Evolutionary conservation across 805 yeast species (phyloP).

Genomic region (Suhomyces prunicola): DNA sequence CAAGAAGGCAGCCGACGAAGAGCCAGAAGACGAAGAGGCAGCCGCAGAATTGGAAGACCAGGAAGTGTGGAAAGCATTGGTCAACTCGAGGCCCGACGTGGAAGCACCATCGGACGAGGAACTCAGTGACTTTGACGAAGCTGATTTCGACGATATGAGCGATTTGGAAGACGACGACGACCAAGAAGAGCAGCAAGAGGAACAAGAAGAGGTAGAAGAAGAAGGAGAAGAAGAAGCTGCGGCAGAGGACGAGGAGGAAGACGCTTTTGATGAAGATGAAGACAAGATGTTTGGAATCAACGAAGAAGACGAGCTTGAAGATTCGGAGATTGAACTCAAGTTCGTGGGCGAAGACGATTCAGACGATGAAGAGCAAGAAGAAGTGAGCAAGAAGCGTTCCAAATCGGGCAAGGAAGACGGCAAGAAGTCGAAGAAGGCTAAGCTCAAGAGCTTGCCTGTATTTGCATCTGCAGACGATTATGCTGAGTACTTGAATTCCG

Average conservation of each 20-base stretch:
- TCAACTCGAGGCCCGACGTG: conserved; percentile 68
- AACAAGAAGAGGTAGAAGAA: conserved; percentile 19
- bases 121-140: conserved; percentile 42
- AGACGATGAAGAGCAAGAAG: conserved; percentile 19
- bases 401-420: conserved; percentile 24
- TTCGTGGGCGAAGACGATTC: conserved; percentile 28
- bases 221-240: conserved; percentile 25
- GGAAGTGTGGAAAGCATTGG: conserved; percentile 79
- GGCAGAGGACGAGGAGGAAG: conserved; percentile 13
- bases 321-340: conserved; percentile 15
- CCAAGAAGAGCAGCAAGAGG: conserved; percentile 22
- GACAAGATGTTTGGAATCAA: conserved; percentile 21
- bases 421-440: conserved; percentile 47
- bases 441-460: conserved; percentile 67
- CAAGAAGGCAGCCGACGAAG: conserved; percentile 21
- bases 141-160: conserved; percentile 37
- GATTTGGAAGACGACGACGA: conserved; percentile 38
- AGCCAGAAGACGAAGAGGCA: conserved; percentile 31
- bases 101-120: conserved; percentile 44
- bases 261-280: conserved; percentile 20
- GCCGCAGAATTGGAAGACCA: conserved; percentile 57
- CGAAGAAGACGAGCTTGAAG: conserved; percentile 23
- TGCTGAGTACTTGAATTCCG: conserved; percentile 66
- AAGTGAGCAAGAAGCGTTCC: conserved; percentile 16
- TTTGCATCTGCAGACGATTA: conserved; percentile 91